A percentile compares a stretch with the other conserved stretches of the same genome.
Conservation (phyloP, 1,284 basidiomycete genomes). For the Leccinum solheimii region DNA sequence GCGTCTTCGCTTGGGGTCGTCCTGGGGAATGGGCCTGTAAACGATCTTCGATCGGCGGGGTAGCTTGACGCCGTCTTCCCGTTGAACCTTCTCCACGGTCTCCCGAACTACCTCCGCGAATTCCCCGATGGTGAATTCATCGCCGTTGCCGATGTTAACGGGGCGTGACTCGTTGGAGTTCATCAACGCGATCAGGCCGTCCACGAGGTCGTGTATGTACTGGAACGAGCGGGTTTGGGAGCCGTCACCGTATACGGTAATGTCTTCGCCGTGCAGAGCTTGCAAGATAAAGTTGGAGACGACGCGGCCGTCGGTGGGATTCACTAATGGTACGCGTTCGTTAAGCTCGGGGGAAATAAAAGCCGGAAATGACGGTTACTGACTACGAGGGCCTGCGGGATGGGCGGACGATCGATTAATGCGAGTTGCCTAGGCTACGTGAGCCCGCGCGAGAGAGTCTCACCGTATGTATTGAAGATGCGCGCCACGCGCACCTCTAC, state of each 20-base stretch:
- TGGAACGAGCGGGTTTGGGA: slow-evolving; percentile 96
- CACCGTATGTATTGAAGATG: slow-evolving; percentile 91
- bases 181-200: slow-evolving; percentile 89
- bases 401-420: background rate
- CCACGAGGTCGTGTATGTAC: slow-evolving; percentile 83
- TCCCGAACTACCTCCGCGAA: slow-evolving; percentile 89
- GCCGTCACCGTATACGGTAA: slow-evolving; percentile 98
- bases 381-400: slow-evolving; percentile 48
- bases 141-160: slow-evolving; percentile 91
- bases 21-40: slow-evolving; percentile 84
- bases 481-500: slow-evolving; percentile 95
- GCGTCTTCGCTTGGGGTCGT: slow-evolving; percentile 92
- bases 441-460: slow-evolving; percentile 9
- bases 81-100: slow-evolving; percentile 86
- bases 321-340: slow-evolving; percentile 62
- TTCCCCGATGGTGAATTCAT: slow-evolving; percentile 93
- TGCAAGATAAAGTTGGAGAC: slow-evolving; percentile 99
- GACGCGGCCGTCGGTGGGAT: slow-evolving; percentile 93
- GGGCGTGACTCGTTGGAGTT: slow-evolving; percentile 89
- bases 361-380: slow-evolving; percentile 19
- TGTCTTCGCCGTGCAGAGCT: slow-evolving; percentile 90
- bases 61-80: slow-evolving; percentile 68
- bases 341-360: background rate
- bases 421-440: background rate
- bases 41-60: slow-evolving; percentile 69